Conservation (phyloP, 2,329 filamentous ascomycete genomes). For the Penicillium sp. region DNA sequence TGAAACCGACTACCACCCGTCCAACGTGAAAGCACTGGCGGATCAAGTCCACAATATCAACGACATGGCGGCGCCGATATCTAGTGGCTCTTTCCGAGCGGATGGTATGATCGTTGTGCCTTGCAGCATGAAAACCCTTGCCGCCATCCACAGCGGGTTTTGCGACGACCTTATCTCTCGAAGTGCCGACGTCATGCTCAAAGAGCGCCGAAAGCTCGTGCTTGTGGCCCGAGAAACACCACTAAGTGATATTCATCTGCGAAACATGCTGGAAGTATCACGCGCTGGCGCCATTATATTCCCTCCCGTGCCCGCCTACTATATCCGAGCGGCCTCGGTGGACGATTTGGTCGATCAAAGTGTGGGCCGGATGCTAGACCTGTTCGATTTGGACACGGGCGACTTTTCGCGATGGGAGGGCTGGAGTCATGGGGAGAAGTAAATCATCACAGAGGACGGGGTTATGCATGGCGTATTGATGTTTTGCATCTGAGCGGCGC, state of each 20-base stretch:
- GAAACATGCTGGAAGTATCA: slow-evolving; percentile 47
- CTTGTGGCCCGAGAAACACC: slow-evolving; percentile 48
- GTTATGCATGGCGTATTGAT: background rate
- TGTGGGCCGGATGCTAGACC: slow-evolving; percentile 49
- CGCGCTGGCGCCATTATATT: slow-evolving; percentile 43
- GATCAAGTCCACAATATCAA: slow-evolving; percentile 40
- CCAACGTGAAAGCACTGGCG: slow-evolving; percentile 41
- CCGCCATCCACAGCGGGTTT: slow-evolving; percentile 42
- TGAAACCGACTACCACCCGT: slow-evolving; percentile 43
- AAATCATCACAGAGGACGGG: background rate
- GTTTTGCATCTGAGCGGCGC: background rate
- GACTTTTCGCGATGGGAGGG: slow-evolving; percentile 37
- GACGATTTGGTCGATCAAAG: slow-evolving; percentile 48
- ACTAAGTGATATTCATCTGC: slow-evolving; percentile 47
- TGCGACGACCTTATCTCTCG: slow-evolving; percentile 48
- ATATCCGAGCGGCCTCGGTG: slow-evolving; percentile 40
- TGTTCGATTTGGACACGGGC: slow-evolving; percentile 44
- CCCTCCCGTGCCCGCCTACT: slow-evolving; percentile 48
- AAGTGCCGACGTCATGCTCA: slow-evolving; percentile 49
- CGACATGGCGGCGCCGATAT: slow-evolving; percentile 48
- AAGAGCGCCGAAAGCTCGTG: slow-evolving; percentile 44
- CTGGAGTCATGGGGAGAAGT: slow-evolving; percentile 18
- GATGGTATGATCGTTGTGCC: slow-evolving; percentile 50
- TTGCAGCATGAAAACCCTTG: slow-evolving; percentile 52
- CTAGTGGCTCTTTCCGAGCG: slow-evolving; percentile 46